Conservation (phyloP, 441 rosid genomes). For the Arabidopsis hybrid region DNA sequence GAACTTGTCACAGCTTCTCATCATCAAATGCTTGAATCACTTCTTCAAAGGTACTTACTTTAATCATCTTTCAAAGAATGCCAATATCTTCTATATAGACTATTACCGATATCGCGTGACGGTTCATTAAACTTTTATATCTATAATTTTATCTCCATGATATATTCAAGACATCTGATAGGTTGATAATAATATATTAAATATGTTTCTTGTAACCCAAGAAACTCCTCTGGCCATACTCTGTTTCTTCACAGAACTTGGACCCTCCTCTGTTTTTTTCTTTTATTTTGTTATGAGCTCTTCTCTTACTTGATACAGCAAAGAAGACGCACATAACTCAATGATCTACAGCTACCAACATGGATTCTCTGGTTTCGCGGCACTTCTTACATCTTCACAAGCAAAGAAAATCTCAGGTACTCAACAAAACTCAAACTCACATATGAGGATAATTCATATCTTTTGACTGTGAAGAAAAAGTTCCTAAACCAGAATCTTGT, state of each 20-base stretch:
- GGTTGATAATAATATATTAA: neutral
- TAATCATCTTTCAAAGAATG: neutral
- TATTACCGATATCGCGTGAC: no score
- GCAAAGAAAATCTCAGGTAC: slow-evolving; percentile 59
- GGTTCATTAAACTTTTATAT: neutral
- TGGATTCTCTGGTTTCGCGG: slow-evolving; percentile 79
- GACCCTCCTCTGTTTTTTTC: slow-evolving; percentile 9
- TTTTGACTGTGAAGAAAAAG: no score
- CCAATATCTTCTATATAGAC: no score
- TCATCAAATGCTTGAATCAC: slow-evolving; percentile 47
- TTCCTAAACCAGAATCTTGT: slow-evolving; percentile 6
- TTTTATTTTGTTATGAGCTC: neutral
- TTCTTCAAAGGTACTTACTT: slow-evolving; percentile 47
- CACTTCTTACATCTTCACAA: slow-evolving; percentile 60
- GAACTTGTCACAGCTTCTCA: slow-evolving; percentile 46
- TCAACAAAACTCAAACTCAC: slow-evolving; percentile 15
- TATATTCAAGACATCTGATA: neutral
- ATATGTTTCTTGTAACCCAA: neutral
- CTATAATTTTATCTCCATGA: neutral
- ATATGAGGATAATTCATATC: neutral
- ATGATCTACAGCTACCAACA: slow-evolving; percentile 72
- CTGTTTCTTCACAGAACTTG: slow-evolving; percentile 11
- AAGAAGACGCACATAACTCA: slow-evolving; percentile 51
- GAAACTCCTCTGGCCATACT: neutral
- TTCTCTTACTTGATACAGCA: slow-evolving; percentile 46